Evolutionary conservation across 202 grass and related monocot species (phyloP).

Genomic region (Schoenoplectus tabernaemontani): DNA sequence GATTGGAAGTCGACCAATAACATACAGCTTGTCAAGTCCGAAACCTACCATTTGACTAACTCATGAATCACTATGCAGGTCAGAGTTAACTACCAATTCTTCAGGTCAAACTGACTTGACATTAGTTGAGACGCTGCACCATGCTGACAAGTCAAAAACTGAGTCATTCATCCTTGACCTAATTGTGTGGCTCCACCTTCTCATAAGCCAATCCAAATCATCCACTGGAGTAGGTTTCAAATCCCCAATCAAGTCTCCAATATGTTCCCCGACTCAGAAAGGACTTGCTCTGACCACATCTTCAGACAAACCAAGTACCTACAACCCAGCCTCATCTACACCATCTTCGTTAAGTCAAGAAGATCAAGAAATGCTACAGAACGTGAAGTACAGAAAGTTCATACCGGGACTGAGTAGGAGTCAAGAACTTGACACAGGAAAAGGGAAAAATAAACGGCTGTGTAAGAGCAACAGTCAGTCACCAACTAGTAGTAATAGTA

Average conservation of each 20-base stretch:
- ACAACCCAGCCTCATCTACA: slow-evolving; percentile 29
- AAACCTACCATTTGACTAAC: slow-evolving; percentile 13
- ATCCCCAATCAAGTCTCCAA: slow-evolving; percentile 87
- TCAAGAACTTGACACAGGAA: slow-evolving; percentile 67
- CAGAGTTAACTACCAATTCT: slow-evolving; percentile 64
- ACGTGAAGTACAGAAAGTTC: slow-evolving; percentile 72
- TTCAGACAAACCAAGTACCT: slow-evolving; percentile 26
- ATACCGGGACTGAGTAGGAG: slow-evolving; percentile 83
- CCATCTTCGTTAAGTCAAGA: slow-evolving; percentile 50
- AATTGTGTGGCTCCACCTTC: slow-evolving; percentile 80
- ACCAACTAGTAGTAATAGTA: slow-evolving; percentile 34
- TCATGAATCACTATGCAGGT: slow-evolving; percentile 37
- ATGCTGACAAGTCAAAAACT: slow-evolving; percentile 89
- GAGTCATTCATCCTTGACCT: slow-evolving; percentile 77
- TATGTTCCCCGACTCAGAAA: slow-evolving; percentile 55
- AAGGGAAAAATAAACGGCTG: slow-evolving; percentile 52
- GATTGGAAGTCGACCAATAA: background rate
- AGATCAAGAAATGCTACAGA: slow-evolving; percentile 91
- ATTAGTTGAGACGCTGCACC: slow-evolving; percentile 80
- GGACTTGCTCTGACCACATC: slow-evolving; percentile 24
- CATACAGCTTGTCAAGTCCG: background rate
- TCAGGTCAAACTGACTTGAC: slow-evolving; percentile 61
- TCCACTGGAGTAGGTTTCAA: slow-evolving; percentile 40
- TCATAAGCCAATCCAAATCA: slow-evolving; percentile 56
- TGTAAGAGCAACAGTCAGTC: slow-evolving; percentile 92